Percentiles rank a stretch among this genome's conserved stretches.
phyloP scores from a whole-genome alignment of 257 asterid species.

The Penstemon eatonii region DNA sequence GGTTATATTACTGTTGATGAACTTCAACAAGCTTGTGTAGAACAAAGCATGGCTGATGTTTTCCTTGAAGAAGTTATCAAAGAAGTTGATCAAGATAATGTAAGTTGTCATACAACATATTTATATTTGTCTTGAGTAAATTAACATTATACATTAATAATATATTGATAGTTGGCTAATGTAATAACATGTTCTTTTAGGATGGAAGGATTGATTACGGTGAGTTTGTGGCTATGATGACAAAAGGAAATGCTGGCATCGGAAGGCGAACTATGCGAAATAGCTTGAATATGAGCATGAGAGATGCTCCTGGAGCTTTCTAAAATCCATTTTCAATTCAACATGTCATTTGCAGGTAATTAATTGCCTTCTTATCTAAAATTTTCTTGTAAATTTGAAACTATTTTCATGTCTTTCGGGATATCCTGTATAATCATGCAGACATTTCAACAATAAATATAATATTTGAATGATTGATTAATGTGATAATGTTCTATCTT shows the following conservation, averaged over 20 bases:
- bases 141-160: too few relatives aligned
- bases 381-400: background rate
- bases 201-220: conserved; percentile 67
- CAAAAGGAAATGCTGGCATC: conserved; percentile 56
- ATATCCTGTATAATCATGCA: too few relatives aligned
- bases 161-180: too few relatives aligned
- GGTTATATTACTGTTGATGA: conserved; percentile 82
- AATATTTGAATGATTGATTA: too few relatives aligned
- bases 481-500: too few relatives aligned
- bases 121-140: too few relatives aligned
- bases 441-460: too few relatives aligned
- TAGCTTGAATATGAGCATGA: conserved; percentile 63
- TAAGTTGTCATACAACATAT: conserved; percentile 25
- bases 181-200: conserved; percentile 27
- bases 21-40: conserved; percentile 85
- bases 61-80: conserved; percentile 69
- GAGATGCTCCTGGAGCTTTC: conserved; percentile 49
- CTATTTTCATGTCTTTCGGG: too few relatives aligned
- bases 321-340: conserved; percentile 25
- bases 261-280: conserved; percentile 69
- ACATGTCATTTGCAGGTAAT: conserved; percentile 15
- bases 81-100: conserved; percentile 86
- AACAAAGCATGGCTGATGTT: conserved; percentile 68
- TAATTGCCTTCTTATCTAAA: conserved; percentile 1
- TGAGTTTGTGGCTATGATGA: conserved; percentile 68